Percentiles rank a stretch among this genome's conserved stretches.
Evolutionary conservation across 805 yeast genomes (phyloP).

Genomic region (Cyberlindnera euphorbiiphila): DNA sequence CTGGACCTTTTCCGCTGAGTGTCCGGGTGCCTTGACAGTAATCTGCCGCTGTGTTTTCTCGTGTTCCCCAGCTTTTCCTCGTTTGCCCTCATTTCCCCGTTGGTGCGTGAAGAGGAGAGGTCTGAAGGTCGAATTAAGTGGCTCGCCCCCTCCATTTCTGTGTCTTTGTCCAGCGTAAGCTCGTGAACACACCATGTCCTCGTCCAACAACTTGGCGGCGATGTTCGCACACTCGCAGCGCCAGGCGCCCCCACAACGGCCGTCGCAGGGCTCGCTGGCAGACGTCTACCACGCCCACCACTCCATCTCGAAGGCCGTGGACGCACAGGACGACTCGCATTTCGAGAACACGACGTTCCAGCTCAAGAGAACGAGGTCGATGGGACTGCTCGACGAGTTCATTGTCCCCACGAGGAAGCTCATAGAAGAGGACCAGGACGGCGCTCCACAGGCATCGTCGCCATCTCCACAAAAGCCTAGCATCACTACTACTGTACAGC

Average conservation of each 20-base stretch:
- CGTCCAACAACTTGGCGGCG: conserved; percentile 22
- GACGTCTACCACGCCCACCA: conserved; percentile 13
- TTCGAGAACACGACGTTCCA: conserved; percentile 68
- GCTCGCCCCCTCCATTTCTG: no score
- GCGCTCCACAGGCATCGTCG: background rate
- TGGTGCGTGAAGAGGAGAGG: no score
- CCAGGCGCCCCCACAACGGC: conserved; percentile 10
- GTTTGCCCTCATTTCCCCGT: no score
- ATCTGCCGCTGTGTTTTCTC: no score
- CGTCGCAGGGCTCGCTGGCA: conserved; percentile 9
- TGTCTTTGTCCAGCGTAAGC: no score
- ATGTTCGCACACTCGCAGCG: conserved; percentile 18
- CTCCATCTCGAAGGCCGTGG: conserved; percentile 41
- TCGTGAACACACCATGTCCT: no score
- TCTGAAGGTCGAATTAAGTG: no score
- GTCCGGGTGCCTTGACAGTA: no score
- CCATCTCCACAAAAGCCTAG: background rate
- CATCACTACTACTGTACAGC: no score
- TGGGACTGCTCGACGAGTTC: conserved; percentile 75
- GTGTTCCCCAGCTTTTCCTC: no score
- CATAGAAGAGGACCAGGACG: conserved; percentile 30
- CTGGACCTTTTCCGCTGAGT: no score
- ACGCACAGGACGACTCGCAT: conserved; percentile 66
- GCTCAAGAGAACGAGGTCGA: conserved; percentile 74
- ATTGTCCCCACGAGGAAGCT: conserved; percentile 44